phyloP scores from a whole-genome alignment of 371 early-diverging fungal species.

The Batkoa obscura region DNA sequence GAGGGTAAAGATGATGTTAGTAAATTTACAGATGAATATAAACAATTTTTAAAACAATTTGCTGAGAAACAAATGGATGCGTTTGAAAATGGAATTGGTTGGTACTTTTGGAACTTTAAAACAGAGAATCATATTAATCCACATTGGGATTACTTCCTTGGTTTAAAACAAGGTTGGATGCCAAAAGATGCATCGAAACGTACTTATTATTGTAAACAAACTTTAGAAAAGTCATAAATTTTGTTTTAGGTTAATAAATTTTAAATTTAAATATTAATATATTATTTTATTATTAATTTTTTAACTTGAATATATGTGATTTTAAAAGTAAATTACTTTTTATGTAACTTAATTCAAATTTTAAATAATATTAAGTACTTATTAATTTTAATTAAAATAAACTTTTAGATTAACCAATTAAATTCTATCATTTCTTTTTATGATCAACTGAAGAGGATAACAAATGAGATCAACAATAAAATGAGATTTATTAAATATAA shows the following conservation, averaged over 20 bases:
- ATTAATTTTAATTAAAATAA: too few relatives aligned
- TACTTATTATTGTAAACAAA: constrained; percentile 6
- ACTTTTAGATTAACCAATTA: too few relatives aligned
- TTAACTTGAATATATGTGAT: too few relatives aligned
- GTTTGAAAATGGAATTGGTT: constrained; percentile 22
- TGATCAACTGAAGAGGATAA: too few relatives aligned
- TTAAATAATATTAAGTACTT: too few relatives aligned
- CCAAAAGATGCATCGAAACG: constrained; percentile 15
- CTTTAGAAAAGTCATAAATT: background rate
- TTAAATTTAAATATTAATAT: constrained; percentile 95
- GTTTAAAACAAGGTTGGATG: constrained; percentile 17
- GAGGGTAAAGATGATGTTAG: constrained; percentile 16
- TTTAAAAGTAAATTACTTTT: too few relatives aligned
- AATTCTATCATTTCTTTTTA: too few relatives aligned
- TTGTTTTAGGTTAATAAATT: constrained; percentile 16
- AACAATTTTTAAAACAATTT: constrained; percentile 12
- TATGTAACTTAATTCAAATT: too few relatives aligned
- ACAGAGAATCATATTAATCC: constrained; percentile 16
- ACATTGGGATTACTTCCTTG: constrained; percentile 19
- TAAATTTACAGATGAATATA: constrained; percentile 10
- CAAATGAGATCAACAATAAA: too few relatives aligned
- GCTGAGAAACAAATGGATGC: constrained; percentile 23
- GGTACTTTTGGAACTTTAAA: constrained; percentile 27
- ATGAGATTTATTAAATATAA: too few relatives aligned
- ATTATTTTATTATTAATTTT: too few relatives aligned